Base-by-base conservation (phyloP, 345 rosid species). In the Pistacia vera region DNA sequence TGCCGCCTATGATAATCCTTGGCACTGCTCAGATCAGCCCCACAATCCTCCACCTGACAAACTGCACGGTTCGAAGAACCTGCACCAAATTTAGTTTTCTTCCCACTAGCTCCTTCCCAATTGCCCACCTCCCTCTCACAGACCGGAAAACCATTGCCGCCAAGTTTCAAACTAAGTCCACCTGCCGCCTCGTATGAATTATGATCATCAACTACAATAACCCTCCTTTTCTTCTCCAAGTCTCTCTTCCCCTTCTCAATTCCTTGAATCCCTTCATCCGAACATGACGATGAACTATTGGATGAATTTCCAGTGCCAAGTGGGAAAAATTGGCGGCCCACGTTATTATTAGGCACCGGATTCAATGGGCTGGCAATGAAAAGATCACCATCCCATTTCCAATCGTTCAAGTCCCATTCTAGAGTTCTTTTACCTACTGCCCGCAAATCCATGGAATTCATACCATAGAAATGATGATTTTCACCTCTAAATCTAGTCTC, bases 301-400 rank as follows among this genome's bases (percentile, higher is more conserved):
- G 97, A 92, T 0, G 96, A 97, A 81, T 90, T 90, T n/a, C 95
- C 85, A 8, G 81, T 66, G 0, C 72, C 85, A 14, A 84, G 30
- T 6, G 97, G 98, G 80, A 88, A 84, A 77, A 91, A 80, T 72
- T 89, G 91, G 80, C 81, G 88, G 11, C 90, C 85, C 41, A 62
- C 76, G 16, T 71, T 75, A 76, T 86, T 77, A 18, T 84, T 72
- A 36, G 82, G 77, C 35, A 65, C 86, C 54, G 90, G 87, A 79
- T 90, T 92, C 82, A 85, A 67, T 2, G 83, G 92, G 18, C 88
- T 89, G 46, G 98, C 99, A 2, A 92, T 77, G 71, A 97, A 97
- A 75, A 97, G 92, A 88, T 97, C 95, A 22, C 98, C 97, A 76
- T 97, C 98, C 99, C 99, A 97, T 83, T 91, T 92, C 97, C 98